Conservation (phyloP, 352 stramenopile species). For the Globisporangium lucens region DNA sequence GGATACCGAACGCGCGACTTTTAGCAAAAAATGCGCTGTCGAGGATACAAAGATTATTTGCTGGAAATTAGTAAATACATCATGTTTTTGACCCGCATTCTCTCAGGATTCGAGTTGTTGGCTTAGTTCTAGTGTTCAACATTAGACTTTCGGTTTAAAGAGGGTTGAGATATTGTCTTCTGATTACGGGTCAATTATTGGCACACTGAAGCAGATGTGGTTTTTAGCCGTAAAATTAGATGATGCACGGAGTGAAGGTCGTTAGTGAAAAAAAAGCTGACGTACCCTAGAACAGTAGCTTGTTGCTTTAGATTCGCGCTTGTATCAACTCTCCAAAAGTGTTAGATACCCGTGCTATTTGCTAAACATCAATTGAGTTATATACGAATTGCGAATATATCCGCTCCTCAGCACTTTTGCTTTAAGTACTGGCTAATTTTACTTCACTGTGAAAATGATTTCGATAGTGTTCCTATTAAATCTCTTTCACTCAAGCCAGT, state of each 20-base stretch:
- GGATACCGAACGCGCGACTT: not conserved
- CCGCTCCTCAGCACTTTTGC: too few species aligned
- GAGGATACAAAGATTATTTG: not conserved
- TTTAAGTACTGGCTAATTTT: too few species aligned
- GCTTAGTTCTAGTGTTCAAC: not conserved
- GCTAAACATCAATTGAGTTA: too few species aligned
- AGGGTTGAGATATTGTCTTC: not conserved
- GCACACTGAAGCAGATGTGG: not conserved
- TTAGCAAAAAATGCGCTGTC: not conserved
- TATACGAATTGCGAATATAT: too few species aligned
- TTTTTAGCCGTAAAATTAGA: not conserved
- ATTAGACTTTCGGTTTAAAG: not conserved
- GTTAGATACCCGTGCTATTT: too few species aligned
- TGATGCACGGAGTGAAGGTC: constrained; percentile 10
- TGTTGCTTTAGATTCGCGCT: too few species aligned
- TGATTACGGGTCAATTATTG: not conserved
- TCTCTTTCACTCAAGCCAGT: too few species aligned
- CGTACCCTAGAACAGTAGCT: too few species aligned
- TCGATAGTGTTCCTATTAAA: too few species aligned
- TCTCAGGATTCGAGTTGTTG: not conserved
- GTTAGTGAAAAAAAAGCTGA: too few species aligned
- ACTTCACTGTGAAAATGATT: too few species aligned
- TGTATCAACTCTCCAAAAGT: too few species aligned
- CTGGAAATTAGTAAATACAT: not conserved
- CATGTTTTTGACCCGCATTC: not conserved